phyloP scores from a whole-genome alignment of 1,284 basidiomycete species.

The Trametes pubescens region DNA sequence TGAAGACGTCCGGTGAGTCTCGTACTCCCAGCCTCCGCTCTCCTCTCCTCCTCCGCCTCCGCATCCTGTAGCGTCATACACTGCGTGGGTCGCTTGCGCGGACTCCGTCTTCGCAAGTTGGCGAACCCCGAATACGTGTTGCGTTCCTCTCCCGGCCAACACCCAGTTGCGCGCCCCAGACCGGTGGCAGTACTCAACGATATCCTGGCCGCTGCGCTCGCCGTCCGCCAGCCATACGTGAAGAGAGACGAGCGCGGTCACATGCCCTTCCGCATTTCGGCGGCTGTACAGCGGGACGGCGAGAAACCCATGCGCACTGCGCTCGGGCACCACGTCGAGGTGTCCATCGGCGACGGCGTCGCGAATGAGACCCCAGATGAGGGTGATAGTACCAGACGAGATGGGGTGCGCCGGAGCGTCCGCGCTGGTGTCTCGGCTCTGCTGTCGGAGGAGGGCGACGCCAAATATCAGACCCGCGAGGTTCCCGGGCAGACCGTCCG shows the following conservation, averaged over 20 bases:
- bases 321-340: background rate
- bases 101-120: background rate
- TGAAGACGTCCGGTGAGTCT: background rate
- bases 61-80: background rate
- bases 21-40: background rate
- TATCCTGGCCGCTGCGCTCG: background rate
- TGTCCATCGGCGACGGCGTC: background rate
- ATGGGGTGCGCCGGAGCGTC: background rate
- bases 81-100: background rate
- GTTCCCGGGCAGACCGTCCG: background rate
- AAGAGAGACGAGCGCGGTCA: background rate
- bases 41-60: background rate
- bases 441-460: conserved; percentile 4
- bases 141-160: background rate
- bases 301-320: conserved; percentile 1
- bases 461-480: background rate
- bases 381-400: background rate
- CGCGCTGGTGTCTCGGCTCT: background rate
- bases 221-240: conserved; percentile 8
- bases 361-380: background rate
- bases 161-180: conserved; percentile 2
- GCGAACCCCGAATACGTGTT: background rate
- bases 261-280: background rate
- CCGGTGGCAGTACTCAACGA: background rate
- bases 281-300: conserved; percentile 2